These are phyloP conservation scores for Diplodia mutila DNA, from an alignment of 2,329 filamentous ascomycete genomes.

Conservation along the genomic window DNA sequence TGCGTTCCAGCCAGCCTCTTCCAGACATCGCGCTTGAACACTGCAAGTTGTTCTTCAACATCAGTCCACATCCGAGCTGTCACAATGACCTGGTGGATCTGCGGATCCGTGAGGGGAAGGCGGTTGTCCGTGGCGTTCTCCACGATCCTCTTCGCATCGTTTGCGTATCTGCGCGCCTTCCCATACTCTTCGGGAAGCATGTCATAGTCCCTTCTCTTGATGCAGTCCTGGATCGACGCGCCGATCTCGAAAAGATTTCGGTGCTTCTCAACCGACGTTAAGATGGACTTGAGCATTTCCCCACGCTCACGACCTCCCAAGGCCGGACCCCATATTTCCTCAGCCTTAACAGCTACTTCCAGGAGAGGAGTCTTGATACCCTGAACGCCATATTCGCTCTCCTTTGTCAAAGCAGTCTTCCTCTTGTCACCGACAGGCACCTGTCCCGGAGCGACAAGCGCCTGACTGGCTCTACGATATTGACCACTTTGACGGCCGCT, in stretches of 20 bases:
- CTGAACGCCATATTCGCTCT: conserved; percentile 61
- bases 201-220: conserved; percentile 90
- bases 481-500: conserved; percentile 46
- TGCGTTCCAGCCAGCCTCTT: conserved; percentile 74
- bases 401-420: conserved; percentile 90
- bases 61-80: conserved; percentile 95
- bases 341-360: conserved; percentile 89
- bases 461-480: conserved; percentile 51
- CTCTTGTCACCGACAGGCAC: conserved; percentile 59
- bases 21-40: conserved; percentile 90
- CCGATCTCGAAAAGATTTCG: conserved; percentile 82
- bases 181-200: conserved; percentile 83
- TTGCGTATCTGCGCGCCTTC: conserved; percentile 78
- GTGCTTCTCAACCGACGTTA: conserved; percentile 76
- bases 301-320: conserved; percentile 90
- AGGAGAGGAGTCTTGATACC: conserved; percentile 81
- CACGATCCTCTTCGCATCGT: conserved; percentile 74
- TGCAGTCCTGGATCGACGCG: conserved; percentile 75
- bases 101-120: conserved; percentile 69
- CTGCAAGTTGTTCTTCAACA: conserved; percentile 81
- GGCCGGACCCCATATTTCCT: conserved; percentile 96
- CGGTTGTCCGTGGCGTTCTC: conserved; percentile 55
- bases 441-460: conserved; percentile 38
- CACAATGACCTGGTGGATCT: conserved; percentile 84
- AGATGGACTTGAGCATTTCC: conserved; percentile 77